Conservation (phyloP, 371 early-diverging fungal genomes). For the Lichtheimia ramosa region DNA sequence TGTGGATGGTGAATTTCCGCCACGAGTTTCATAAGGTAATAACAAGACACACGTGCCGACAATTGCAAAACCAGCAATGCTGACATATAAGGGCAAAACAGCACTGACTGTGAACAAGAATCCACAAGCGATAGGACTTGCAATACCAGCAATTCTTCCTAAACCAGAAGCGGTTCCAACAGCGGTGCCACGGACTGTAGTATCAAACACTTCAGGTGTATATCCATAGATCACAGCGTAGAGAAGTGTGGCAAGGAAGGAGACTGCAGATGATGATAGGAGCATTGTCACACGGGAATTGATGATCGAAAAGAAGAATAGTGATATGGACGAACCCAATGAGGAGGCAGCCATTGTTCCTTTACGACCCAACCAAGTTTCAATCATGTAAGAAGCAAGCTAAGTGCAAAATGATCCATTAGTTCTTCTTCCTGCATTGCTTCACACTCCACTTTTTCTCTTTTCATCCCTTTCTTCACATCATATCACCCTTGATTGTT, state of each 20-base stretch:
- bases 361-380: slow-evolving; percentile 75
- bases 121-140: slow-evolving; percentile 77
- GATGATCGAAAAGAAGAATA: slow-evolving; percentile 67
- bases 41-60: slow-evolving; percentile 65
- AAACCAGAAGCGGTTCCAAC: slow-evolving; percentile 80
- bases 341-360: slow-evolving; percentile 83
- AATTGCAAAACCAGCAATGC: slow-evolving; percentile 57
- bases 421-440: background rate
- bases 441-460: no score
- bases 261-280: slow-evolving; percentile 64
- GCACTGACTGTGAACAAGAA: slow-evolving; percentile 56
- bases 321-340: slow-evolving; percentile 64
- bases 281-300: slow-evolving; percentile 56
- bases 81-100: slow-evolving; percentile 68
- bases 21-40: slow-evolving; percentile 71
- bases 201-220: slow-evolving; percentile 88
- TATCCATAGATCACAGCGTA: slow-evolving; percentile 87
- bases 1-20: background rate
- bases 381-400: slow-evolving; percentile 75
- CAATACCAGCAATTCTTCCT: slow-evolving; percentile 74
- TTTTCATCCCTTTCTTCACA: no score
- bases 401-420: slow-evolving; percentile 11
- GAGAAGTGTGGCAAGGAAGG: slow-evolving; percentile 72
- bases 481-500: background rate
- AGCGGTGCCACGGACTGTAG: slow-evolving; percentile 77